phyloP scores from a whole-genome alignment of 1,284 basidiomycete genomes.

The Cryptococcus hybrid region DNA sequence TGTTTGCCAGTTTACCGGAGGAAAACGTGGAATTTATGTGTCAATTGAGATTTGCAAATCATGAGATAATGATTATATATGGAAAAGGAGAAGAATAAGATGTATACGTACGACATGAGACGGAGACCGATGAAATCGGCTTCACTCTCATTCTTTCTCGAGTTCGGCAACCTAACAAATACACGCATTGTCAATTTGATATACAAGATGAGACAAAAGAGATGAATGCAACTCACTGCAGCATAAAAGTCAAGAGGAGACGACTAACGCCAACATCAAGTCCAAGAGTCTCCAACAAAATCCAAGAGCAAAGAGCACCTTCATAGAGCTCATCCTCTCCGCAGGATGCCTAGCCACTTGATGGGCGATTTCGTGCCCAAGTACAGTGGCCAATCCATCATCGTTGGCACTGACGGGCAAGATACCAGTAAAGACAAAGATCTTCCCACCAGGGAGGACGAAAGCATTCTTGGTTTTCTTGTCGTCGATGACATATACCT shows the following conservation, averaged over 20 bases:
- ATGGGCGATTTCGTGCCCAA: conserved; percentile 89
- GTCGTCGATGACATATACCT: conserved; percentile 80
- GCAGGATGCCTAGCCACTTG: conserved; percentile 75
- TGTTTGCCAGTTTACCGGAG: conserved; percentile 1
- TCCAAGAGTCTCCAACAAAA: conserved; percentile 59
- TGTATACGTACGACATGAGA: conserved; percentile 58
- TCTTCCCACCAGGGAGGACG: conserved; percentile 68
- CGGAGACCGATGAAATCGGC: conserved; percentile 74
- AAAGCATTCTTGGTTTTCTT: conserved; percentile 73
- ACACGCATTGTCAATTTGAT: not conserved
- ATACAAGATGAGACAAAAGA: not conserved
- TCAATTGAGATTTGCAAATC: too few relatives aligned
- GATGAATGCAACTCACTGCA: conserved; percentile 50
- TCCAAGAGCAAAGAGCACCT: conserved; percentile 58
- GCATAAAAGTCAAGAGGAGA: conserved; percentile 57
- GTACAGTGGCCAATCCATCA: conserved; percentile 78
- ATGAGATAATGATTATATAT: too few relatives aligned
- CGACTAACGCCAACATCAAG: conserved; percentile 58
- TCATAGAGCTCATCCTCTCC: conserved; percentile 64
- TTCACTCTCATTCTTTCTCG: conserved; percentile 75
- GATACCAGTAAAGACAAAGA: conserved; percentile 89
- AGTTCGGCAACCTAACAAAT: conserved; percentile 66
- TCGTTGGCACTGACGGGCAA: conserved; percentile 75
- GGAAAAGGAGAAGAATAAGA: too few relatives aligned
- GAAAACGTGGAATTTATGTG: too few relatives aligned